Percentiles rank a stretch among this genome's conserved stretches.
These are phyloP conservation scores for Leccinum olivaceopallidum DNA, from an alignment of 768 basidiomycete species.

Conservation along the genomic window DNA sequence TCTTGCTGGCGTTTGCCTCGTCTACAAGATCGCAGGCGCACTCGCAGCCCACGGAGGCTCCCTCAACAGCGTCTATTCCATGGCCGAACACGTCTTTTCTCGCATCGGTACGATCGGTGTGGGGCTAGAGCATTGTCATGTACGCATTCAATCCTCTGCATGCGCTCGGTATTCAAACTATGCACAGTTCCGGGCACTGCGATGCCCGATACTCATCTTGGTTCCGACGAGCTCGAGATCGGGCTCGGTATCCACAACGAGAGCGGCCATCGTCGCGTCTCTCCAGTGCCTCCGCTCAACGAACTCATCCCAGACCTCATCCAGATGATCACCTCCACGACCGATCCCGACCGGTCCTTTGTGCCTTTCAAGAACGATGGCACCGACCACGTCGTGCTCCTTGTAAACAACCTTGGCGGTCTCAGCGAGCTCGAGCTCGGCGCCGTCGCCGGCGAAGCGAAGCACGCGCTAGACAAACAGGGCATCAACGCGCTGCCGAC, in stretches of 20 bases:
- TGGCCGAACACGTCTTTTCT: constrained; percentile 53
- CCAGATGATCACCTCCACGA: constrained; percentile 66
- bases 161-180: neutral
- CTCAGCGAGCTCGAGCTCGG: constrained; percentile 80
- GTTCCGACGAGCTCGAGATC: too few species aligned
- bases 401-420: constrained; percentile 89
- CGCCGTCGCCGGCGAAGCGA: constrained; percentile 64
- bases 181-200: constrained; percentile 75
- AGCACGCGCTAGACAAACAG: constrained; percentile 52
- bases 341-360: constrained; percentile 77
- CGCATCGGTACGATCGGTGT: constrained; percentile 82
- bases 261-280: too few species aligned
- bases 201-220: constrained; percentile 38
- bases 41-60: constrained; percentile 65
- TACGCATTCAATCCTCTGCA: constrained; percentile 29
- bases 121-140: constrained; percentile 88
- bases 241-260: too few species aligned
- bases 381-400: constrained; percentile 68
- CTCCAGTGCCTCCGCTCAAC: too few species aligned
- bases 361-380: constrained; percentile 64
- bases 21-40: constrained; percentile 91
- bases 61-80: constrained; percentile 43
- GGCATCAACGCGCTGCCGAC: constrained; percentile 37
- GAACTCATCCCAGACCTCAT: constrained; percentile 50
- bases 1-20: constrained; percentile 76